phyloP scores from a whole-genome alignment of 345 rosid species.

The Hibiscus syriacus region DNA sequence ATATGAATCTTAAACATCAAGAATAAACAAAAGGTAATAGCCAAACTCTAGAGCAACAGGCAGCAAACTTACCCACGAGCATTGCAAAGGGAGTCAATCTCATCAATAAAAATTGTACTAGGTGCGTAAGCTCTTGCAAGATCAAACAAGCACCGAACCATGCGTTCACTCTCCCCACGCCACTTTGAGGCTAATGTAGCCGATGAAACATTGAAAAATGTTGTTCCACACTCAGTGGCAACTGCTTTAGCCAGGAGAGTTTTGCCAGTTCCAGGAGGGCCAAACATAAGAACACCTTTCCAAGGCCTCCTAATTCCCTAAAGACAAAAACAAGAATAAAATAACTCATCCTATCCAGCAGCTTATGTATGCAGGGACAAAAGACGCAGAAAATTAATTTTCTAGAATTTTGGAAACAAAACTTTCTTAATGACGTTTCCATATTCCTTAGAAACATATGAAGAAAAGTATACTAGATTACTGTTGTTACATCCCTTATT shows the following conservation, averaged over 20 bases:
- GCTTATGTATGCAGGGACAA: background rate
- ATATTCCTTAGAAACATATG: background rate
- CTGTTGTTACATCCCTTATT: background rate
- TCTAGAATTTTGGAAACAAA: background rate
- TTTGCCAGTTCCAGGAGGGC: no score
- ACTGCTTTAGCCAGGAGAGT: no score
- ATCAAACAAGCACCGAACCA: conserved; percentile 8
- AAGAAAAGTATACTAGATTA: background rate
- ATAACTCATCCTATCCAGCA: no score
- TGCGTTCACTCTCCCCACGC: no score
- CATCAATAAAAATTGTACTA: no score
- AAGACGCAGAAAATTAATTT: background rate
- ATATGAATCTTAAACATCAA: background rate
- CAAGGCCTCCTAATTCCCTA: no score
- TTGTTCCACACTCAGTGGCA: no score
- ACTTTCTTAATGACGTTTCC: background rate
- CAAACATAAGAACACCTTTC: no score
- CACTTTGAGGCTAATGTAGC: no score
- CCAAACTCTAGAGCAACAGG: background rate
- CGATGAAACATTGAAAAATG: no score
- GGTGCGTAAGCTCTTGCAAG: conserved; percentile 8
- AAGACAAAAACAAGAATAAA: background rate
- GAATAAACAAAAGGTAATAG: background rate
- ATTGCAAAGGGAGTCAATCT: no score
- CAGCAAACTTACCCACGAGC: conserved; percentile 20